Base-by-base conservation (phyloP, 495 filamentous ascomycete genomes). In the Neurospora discreta region DNA sequence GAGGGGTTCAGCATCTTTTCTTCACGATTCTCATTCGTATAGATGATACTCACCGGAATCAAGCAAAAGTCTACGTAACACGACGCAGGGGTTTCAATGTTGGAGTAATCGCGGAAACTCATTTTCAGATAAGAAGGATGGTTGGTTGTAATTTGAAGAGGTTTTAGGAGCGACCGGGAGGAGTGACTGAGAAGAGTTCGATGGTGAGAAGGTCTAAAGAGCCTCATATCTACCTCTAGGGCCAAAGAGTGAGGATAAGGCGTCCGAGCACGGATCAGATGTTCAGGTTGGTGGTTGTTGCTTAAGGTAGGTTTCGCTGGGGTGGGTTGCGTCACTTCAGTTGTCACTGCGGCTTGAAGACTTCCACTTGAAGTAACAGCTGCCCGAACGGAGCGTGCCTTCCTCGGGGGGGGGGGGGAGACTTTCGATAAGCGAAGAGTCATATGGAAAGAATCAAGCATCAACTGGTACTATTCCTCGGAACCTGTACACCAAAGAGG, bases 41-140 rank as follows among this genome's bases (percentile, higher is more conserved):
- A 65, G 6, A 52, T 23, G 20, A 11, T 20, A 82, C 86, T 69
- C 79, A 94, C 91, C 0, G 93, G 93, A 74, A 95, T 88, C 68
- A 95, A 81, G 79, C 93, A 95, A 77, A 95, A 95, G 77, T 97
- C 93, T 4, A 88, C 93, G 39, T 89, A 86, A 81, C 92, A 94
- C 70, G 81, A 78, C 16, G 83, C 79, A 4, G 92, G 92, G 0
- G 92, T 93, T 9, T 85, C 81, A 69, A 92, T 80, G 10, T 74
- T 74, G 5, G 77, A 71, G 72, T 84, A 82, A 42, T 84, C 83
- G 26, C 23, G 52, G 52, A 60, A 33, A 60, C 52, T 60, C 52
- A 60, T 60, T 18, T 60, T 60, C 13, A 8, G 26, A 6, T 30
- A 60, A 26, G 13, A 30, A 60, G 52, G 52, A 10, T 52, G 20